These are phyloP conservation scores for Irpex sp. DNA, from an alignment of 1,284 basidiomycete genomes.

Conservation along the genomic window DNA sequence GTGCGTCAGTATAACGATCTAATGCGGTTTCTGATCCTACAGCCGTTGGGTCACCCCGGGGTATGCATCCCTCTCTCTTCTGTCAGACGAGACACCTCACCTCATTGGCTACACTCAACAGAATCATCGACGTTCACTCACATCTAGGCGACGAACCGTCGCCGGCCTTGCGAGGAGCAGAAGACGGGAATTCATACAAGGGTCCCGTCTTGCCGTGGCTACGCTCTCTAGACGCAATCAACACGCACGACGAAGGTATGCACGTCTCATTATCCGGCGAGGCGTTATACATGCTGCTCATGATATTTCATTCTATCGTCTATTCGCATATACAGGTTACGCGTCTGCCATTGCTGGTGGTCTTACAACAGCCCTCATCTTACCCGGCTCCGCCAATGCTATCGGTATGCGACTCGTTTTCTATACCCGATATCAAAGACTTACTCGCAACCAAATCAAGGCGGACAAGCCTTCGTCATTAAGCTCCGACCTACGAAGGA, in stretches of 20 bases:
- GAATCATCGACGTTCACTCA: slow-evolving; percentile 44
- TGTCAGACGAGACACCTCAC: neutral
- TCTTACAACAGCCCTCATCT: slow-evolving; percentile 66
- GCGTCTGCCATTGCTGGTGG: slow-evolving; percentile 45
- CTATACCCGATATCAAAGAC: no score
- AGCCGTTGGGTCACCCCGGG: slow-evolving; percentile 23
- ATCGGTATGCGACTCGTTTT: slow-evolving; percentile 5
- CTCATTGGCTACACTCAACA: slow-evolving; percentile 7
- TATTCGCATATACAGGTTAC: slow-evolving; percentile 31
- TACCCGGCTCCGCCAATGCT: slow-evolving; percentile 54
- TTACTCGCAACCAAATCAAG: slow-evolving; percentile 4
- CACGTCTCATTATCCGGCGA: neutral
- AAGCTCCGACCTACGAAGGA: slow-evolving; percentile 45
- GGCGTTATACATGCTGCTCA: neutral
- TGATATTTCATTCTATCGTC: neutral
- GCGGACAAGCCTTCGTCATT: slow-evolving; percentile 37
- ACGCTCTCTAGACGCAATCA: slow-evolving; percentile 42
- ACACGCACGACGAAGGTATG: slow-evolving; percentile 39
- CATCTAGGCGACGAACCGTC: slow-evolving; percentile 20
- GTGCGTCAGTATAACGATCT: neutral
- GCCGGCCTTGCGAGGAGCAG: slow-evolving; percentile 22
- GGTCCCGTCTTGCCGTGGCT: slow-evolving; percentile 40
- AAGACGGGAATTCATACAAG: slow-evolving; percentile 32
- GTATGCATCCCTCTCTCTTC: slow-evolving; percentile 7
- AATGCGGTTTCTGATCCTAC: neutral